Conservation (phyloP, 75 land plant species). For the Sequoia sempervirens region DNA sequence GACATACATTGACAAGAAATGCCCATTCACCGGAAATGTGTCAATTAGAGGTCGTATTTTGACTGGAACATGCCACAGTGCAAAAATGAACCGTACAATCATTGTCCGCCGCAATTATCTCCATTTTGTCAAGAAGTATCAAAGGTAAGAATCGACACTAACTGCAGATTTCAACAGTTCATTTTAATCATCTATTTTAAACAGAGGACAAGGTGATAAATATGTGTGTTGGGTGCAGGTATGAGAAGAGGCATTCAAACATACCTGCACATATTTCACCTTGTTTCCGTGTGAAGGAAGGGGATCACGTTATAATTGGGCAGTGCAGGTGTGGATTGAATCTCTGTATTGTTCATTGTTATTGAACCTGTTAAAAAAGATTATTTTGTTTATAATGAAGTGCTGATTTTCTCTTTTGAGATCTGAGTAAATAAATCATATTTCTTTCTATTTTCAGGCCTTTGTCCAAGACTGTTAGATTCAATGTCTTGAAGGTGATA, state of each 20-base stretch:
- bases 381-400: neutral
- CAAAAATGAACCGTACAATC: conserved; percentile 45
- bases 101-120: conserved; percentile 46
- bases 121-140: conserved; percentile 48
- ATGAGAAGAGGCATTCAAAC: conserved; percentile 55
- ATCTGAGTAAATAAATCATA: neutral
- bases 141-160: conserved; percentile 19
- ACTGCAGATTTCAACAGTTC: neutral
- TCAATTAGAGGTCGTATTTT: conserved; percentile 51
- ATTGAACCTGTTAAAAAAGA: neutral
- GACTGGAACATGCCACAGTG: conserved; percentile 36
- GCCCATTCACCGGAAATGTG: conserved; percentile 54
- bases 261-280: conserved; percentile 50
- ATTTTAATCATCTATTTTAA: neutral
- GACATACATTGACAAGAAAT: conserved; percentile 55
- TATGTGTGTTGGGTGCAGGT: conserved; percentile 14
- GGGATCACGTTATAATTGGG: conserved; percentile 52
- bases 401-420: neutral
- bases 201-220: neutral
- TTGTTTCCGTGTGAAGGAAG: conserved; percentile 53
- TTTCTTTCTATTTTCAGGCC: conserved; percentile 24
- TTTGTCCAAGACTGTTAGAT: conserved; percentile 46
- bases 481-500: conserved; percentile 48
- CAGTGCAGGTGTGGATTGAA: conserved; percentile 40
- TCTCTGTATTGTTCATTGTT: neutral